Evolutionary conservation across 2,329 filamentous ascomycete species (phyloP).

Genomic region (Aspergillus sp.): DNA sequence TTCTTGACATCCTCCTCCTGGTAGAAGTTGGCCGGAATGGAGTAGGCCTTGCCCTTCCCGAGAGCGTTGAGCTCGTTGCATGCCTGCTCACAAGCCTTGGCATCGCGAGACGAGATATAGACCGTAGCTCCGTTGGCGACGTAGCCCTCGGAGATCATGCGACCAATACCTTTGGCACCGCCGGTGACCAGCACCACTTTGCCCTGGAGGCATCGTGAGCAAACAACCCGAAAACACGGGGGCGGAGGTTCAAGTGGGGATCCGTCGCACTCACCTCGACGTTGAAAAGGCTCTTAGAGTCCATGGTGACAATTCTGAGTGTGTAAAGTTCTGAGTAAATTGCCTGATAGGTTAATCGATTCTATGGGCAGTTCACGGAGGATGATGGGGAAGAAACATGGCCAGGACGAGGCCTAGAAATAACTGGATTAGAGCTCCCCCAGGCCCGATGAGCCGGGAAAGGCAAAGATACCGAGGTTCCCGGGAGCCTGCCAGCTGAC

Average conservation of each 20-base stretch:
- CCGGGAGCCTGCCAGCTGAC: background rate
- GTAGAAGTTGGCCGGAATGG: constrained; percentile 53
- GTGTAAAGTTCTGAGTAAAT: background rate
- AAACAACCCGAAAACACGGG: constrained; percentile 25
- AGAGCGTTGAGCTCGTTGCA: constrained; percentile 49
- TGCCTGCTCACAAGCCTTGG: constrained; percentile 49
- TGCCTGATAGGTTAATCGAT: background rate
- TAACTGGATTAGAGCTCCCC: background rate
- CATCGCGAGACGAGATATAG: constrained; percentile 55
- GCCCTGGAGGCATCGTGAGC: constrained; percentile 33
- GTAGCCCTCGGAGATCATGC: constrained; percentile 56
- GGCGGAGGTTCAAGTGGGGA: background rate
- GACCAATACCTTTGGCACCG: constrained; percentile 52
- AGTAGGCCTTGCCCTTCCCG: constrained; percentile 52
- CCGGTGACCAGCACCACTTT: constrained; percentile 52
- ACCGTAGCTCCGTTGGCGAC: constrained; percentile 54
- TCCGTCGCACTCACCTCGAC: constrained; percentile 51
- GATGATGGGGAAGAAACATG: background rate
- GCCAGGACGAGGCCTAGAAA: background rate
- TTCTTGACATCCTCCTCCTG: constrained; percentile 51
- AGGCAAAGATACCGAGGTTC: constrained; percentile 7
- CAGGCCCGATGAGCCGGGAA: constrained; percentile 1
- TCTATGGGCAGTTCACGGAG: background rate
- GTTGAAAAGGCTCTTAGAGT: constrained; percentile 55
- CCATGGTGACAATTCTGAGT: constrained; percentile 43